Evolutionary conservation across 371 early-diverging fungal species (phyloP).

Genomic region (Phascolomyces articulosus): DNA sequence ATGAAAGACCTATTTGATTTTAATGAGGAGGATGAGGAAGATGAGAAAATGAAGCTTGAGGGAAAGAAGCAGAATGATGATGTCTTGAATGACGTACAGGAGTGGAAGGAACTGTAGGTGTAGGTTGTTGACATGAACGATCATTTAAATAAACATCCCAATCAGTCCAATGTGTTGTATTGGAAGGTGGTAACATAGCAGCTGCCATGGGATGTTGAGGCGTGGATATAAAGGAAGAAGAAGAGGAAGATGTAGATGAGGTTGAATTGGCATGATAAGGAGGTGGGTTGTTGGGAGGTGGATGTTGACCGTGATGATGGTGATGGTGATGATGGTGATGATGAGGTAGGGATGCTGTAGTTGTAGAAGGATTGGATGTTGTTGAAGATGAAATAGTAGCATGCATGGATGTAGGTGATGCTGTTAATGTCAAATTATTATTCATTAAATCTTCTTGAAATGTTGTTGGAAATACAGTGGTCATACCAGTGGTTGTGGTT

Average conservation of each 20-base stretch:
- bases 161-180: slow-evolving; percentile 5
- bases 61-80: slow-evolving; percentile 5
- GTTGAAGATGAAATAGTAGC: neutral
- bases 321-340: too few species aligned
- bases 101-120: neutral
- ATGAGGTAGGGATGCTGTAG: too few species aligned
- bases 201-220: slow-evolving; percentile 10
- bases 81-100: neutral
- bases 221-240: slow-evolving; percentile 13
- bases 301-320: too few species aligned
- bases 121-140: neutral
- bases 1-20: too few species aligned
- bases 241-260: slow-evolving; percentile 16
- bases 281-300: neutral
- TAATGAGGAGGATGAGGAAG: slow-evolving; percentile 2
- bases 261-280: slow-evolving; percentile 8
- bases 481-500: neutral
- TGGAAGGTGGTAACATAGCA: slow-evolving; percentile 10
- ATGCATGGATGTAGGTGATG: slow-evolving; percentile 5
- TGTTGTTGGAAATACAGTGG: neutral
- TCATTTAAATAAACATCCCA: slow-evolving; percentile 11
- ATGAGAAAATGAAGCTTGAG: slow-evolving; percentile 4
- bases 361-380: neutral
- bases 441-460: neutral
- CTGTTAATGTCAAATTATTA: neutral